These are phyloP conservation scores for Aspergillus ostianus DNA, from an alignment of 495 filamentous ascomycete genomes.

Conservation along the genomic window DNA sequence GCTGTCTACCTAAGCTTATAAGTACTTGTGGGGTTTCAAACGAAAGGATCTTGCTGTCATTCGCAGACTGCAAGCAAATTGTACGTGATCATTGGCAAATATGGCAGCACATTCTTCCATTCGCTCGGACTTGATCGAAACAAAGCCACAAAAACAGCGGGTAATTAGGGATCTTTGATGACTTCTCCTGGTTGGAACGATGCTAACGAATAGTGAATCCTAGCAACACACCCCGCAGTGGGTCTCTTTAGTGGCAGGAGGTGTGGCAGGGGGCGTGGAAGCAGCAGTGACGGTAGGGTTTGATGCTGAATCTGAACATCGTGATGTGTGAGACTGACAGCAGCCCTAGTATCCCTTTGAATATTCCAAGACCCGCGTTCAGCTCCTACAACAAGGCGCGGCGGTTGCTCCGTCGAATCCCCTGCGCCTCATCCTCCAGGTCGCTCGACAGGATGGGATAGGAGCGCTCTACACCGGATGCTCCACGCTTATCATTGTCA, in stretches of 20 bases:
- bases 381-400: slow-evolving; percentile 49
- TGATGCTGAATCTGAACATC: too few relatives aligned
- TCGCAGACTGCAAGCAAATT: too few relatives aligned
- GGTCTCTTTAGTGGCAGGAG: slow-evolving; percentile 53
- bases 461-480: slow-evolving; percentile 64
- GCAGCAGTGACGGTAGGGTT: slow-evolving; percentile 46
- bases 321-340: not conserved
- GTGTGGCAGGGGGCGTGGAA: slow-evolving; percentile 54
- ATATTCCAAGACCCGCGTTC: slow-evolving; percentile 65
- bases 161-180: too few relatives aligned
- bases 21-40: too few relatives aligned
- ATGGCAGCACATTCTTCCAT: too few relatives aligned
- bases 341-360: slow-evolving; percentile 59
- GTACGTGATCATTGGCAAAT: too few relatives aligned
- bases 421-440: slow-evolving; percentile 47
- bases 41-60: too few relatives aligned
- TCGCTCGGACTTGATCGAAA: too few relatives aligned
- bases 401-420: slow-evolving; percentile 46
- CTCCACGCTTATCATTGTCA: slow-evolving; percentile 51
- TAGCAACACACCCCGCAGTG: slow-evolving; percentile 22
- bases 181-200: too few relatives aligned
- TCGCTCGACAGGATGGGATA: slow-evolving; percentile 53
- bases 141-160: too few relatives aligned
- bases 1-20: too few relatives aligned
- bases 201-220: too few relatives aligned